These are phyloP conservation scores for Chenopodium formosanum DNA, from an alignment of 148 eudicot species.

Conservation along the genomic window DNA sequence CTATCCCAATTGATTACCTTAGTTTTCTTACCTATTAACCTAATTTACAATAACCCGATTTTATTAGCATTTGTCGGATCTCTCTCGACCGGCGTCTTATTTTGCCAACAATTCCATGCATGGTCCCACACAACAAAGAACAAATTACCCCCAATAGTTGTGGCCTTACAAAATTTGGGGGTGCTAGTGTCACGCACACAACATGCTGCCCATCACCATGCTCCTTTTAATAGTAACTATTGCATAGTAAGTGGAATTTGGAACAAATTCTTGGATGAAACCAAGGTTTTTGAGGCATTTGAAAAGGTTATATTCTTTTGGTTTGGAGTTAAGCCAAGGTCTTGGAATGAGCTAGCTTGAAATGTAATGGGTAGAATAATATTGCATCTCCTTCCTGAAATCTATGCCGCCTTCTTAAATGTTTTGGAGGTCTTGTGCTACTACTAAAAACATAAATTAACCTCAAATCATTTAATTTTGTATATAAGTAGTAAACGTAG, in stretches of 20 bases:
- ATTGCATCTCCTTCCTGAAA: neutral
- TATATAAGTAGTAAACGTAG: too few species aligned
- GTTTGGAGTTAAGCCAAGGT: constrained; percentile 66
- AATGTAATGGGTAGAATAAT: constrained; percentile 55
- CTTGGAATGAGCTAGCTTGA: constrained; percentile 67
- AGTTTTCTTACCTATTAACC: constrained; percentile 52
- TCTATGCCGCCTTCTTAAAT: too few species aligned
- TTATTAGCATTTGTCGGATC: constrained; percentile 49
- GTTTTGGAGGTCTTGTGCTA: too few species aligned
- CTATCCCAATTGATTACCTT: constrained; percentile 37
- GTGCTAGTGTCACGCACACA: constrained; percentile 55
- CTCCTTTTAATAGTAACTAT: constrained; percentile 67
- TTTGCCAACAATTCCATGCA: constrained; percentile 83
- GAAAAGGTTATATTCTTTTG: constrained; percentile 68
- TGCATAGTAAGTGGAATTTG: constrained; percentile 88
- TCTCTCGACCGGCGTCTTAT: constrained; percentile 68
- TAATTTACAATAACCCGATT: constrained; percentile 37
- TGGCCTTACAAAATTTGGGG: constrained; percentile 67
- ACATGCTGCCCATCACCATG: constrained; percentile 70
- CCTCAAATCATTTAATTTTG: too few species aligned
- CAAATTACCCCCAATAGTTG: constrained; percentile 55
- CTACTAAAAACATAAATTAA: too few species aligned
- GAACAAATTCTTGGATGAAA: constrained; percentile 59
- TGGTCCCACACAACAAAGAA: constrained; percentile 82
- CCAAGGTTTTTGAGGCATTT: constrained; percentile 53